These are phyloP conservation scores for Globisporangium iwayamae DNA, from an alignment of 352 stramenopile genomes.

Conservation along the genomic window DNA sequence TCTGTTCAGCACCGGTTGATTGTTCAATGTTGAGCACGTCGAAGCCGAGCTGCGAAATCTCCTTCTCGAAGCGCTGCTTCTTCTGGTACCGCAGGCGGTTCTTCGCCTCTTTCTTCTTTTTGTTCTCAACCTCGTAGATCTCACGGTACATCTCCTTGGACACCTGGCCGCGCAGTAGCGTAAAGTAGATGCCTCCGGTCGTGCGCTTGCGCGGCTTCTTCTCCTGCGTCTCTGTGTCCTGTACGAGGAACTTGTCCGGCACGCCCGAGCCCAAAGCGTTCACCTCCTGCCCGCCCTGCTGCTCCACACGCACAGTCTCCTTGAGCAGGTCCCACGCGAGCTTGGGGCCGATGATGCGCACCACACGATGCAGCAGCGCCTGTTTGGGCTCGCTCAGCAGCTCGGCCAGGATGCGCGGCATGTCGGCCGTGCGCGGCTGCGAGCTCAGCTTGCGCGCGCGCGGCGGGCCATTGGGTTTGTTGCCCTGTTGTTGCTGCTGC, in stretches of 20 bases:
- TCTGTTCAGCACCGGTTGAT: neutral
- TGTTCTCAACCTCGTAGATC: constrained; percentile 73
- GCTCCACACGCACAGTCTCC: constrained; percentile 64
- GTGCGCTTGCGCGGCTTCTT: constrained; percentile 54
- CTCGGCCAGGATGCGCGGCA: constrained; percentile 52
- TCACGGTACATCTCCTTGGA: constrained; percentile 62
- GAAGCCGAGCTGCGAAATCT: constrained; percentile 52
- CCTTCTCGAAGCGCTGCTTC: constrained; percentile 60
- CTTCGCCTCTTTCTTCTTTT: constrained; percentile 73
- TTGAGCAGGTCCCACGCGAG: constrained; percentile 56
- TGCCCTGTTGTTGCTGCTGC: constrained; percentile 2
- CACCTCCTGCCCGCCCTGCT: constrained; percentile 49
- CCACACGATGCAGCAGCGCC: constrained; percentile 66
- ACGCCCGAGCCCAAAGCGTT: constrained; percentile 46
- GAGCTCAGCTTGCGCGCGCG: constrained; percentile 24
- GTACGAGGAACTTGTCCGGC: constrained; percentile 46
- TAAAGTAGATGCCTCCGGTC: constrained; percentile 68
- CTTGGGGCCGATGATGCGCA: constrained; percentile 60
- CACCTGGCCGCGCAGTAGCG: constrained; percentile 61
- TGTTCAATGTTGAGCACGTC: constrained; percentile 43
- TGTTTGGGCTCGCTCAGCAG: constrained; percentile 66
- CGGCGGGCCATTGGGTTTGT: constrained; percentile 20
- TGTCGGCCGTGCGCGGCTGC: constrained; percentile 47
- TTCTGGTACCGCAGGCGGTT: constrained; percentile 43
- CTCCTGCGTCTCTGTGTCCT: constrained; percentile 32